These are phyloP conservation scores for Dactylellina cionopaga DNA, from an alignment of 2,329 filamentous ascomycete species.

Conservation along the genomic window DNA sequence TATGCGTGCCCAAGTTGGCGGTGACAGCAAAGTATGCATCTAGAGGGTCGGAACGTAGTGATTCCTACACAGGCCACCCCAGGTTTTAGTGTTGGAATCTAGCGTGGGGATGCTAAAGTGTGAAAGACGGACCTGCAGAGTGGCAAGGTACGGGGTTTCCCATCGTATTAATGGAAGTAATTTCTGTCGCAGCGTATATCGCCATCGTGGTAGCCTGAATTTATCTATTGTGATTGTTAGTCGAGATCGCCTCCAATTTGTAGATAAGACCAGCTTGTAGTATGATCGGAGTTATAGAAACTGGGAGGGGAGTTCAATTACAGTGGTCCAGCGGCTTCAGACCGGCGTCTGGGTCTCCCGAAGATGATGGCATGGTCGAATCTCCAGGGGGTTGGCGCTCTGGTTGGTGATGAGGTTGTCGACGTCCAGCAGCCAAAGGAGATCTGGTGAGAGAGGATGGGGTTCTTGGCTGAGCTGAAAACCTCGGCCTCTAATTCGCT, in stretches of 20 bases:
- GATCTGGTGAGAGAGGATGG: not conserved
- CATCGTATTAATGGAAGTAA: constrained; percentile 87
- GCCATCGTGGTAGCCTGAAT: constrained; percentile 83
- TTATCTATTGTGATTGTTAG: constrained; percentile 70
- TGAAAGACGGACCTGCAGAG: constrained; percentile 70
- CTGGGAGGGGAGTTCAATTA: constrained; percentile 22
- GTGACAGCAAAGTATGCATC: constrained; percentile 98
- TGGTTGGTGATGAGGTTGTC: not conserved
- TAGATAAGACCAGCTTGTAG: constrained; percentile 1
- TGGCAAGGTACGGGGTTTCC: constrained; percentile 94
- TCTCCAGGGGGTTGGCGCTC: not conserved
- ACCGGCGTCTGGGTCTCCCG: constrained; percentile 53
- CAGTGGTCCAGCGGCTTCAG: constrained; percentile 55
- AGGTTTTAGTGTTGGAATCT: not conserved
- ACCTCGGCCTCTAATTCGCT: constrained; percentile 24
- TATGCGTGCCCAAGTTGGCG: constrained; percentile 95
- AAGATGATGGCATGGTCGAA: constrained; percentile 22
- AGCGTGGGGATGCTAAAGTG: not conserved
- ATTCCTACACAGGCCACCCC: constrained; percentile 5
- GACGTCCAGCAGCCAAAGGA: not conserved
- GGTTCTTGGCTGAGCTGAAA: constrained; percentile 18
- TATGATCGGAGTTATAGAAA: constrained; percentile 1
- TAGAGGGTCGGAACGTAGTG: constrained; percentile 65
- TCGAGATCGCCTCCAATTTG: not conserved
- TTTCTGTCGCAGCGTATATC: constrained; percentile 82